Evolutionary conservation across 805 yeast genomes (phyloP), one percentile per base, ranked within the genome.

Genomic region (Phaffomyces antillensis): DNA sequence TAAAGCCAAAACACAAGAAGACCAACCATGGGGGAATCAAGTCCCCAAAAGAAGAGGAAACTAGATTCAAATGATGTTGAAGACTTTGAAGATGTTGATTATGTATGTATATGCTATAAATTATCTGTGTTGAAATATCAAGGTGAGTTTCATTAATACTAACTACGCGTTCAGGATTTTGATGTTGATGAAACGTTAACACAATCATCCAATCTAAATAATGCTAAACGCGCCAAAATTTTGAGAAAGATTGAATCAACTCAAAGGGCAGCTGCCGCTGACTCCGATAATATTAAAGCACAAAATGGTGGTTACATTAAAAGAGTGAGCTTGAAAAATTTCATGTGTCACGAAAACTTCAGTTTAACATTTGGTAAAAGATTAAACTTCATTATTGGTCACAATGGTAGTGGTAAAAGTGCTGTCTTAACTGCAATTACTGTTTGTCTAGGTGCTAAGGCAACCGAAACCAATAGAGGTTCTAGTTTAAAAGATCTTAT

Each of bases 341-440:
- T 88, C 61, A 88, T 88, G 96, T 88, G 95, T 52, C 99, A 93
- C 59, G 83, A 79, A 39, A 77, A 86, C 44, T 86, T 93, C 56
- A 80, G 79, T 45, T 65, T 93, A 9, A 75, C 73, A 4, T 72
- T 90, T 30, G 93, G 93, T 2, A 89, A 91, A 0, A 77, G 81
- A 43, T 71, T 90, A 53, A 90, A 90, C 61, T 85, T 90, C 58
- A 86, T 90, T 45, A 83, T 86, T 35, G 98, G 98, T 18, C 72
- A 83, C 45, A 90, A 90, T 58, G 98, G 98, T 3, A 80, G 90
- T 34, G 98, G 98, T 28, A 90, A 90, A 59, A 77, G 87, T 59
- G 95, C 97, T 1, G 75, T 90, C 17, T 66, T 90, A 47, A 88
- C 96, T 0, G 96, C 96, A 0, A 79, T 90, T 2, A 79, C 90